Base-by-base conservation (phyloP, 177 flowering plant genomes). In the Tripterygium wilfordii region DNA sequence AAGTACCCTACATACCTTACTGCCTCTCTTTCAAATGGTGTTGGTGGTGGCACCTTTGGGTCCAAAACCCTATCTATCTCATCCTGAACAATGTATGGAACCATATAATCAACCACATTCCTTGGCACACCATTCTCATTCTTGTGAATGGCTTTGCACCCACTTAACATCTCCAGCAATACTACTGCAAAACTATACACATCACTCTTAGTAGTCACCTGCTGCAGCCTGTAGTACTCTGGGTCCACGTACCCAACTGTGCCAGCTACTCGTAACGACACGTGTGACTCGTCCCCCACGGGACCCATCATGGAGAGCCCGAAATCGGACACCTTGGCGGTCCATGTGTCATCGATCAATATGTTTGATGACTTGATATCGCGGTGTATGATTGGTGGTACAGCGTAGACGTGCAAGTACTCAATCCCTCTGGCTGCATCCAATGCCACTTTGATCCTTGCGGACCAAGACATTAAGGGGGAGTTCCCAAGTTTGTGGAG, bases 211-310 rank as follows among this genome's bases (percentile, higher is more conserved):
- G 66, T 56, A 1, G 84, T 83, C 42, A 89, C 36, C 12, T 70
- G 66, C 43, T 83, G 90, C 2, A 77, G 75, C 51, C 88, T 65
- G 66, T 76, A 89, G 70, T 86, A 89, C 62, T 78, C 92, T 0
- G 97, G 97, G 32, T 89, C 97, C 67, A 86, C 70, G 63, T 89
- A 89, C 0, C 97, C 97, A 1, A 89, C 67, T 0, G 97, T 89
- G 8, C 97, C 97, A 0, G 97, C 97, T 0, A 88, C 92, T 0
- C 60, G 69, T 0, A 77, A 48, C 0, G 97, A 86, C 7, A 86
- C 67, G 51, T 76, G 83, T 0, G 81, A 45, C 25, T 39, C 69
- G 0, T 66, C 78, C 2, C 72, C 83, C 0, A 36, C 52, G 0
- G 95, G 97, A 4, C 97, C 95, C 72, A 74, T 55, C 53, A 83